phyloP scores from a whole-genome alignment of 1,139 yeast species.

The Zygoascus meyerae region DNA sequence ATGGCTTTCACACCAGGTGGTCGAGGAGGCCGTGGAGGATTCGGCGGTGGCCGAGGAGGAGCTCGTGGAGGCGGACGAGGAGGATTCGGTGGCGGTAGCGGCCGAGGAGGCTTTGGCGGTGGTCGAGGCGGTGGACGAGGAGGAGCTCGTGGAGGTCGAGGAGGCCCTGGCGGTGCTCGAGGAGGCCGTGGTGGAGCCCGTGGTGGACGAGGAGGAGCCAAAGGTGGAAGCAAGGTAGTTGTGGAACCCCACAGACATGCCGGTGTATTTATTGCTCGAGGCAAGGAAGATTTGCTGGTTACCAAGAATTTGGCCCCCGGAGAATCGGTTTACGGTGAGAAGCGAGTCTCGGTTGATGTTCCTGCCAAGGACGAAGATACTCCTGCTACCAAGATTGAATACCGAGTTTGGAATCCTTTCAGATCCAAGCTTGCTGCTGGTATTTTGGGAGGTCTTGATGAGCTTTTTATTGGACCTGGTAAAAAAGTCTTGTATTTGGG shows the following conservation, averaged over 20 bases:
- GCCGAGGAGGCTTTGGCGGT: slow-evolving; percentile 28
- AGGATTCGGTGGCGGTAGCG: slow-evolving; percentile 31
- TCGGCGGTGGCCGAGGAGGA: slow-evolving; percentile 27
- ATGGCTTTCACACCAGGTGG: slow-evolving; percentile 47
- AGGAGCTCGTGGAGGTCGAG: slow-evolving; percentile 33
- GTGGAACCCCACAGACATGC: slow-evolving; percentile 98
- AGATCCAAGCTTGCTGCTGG: slow-evolving; percentile 99
- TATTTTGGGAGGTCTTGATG: slow-evolving; percentile 99
- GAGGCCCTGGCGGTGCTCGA: slow-evolving; percentile 36
- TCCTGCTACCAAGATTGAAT: slow-evolving; percentile 84
- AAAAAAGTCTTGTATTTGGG: slow-evolving; percentile 95
- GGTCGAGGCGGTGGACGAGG: slow-evolving; percentile 29
- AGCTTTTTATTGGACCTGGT: slow-evolving; percentile 95
- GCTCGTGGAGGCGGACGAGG: slow-evolving; percentile 29
- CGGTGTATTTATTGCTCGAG: slow-evolving; percentile 95
- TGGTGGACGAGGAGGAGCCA: slow-evolving; percentile 63
- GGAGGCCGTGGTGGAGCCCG: slow-evolving; percentile 47
- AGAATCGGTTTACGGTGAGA: slow-evolving; percentile 91
- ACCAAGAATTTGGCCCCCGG: slow-evolving; percentile 98
- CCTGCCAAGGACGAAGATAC: slow-evolving; percentile 79
- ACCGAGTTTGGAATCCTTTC: slow-evolving; percentile 99
- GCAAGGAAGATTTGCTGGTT: slow-evolving; percentile 96
- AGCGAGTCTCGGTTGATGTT: slow-evolving; percentile 89
- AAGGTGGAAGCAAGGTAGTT: slow-evolving; percentile 92
- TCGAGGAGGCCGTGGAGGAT: slow-evolving; percentile 19